A percentile compares a stretch with the other conserved stretches of the same genome.
These are phyloP conservation scores for Phyllosticta ampelicida DNA, from an alignment of 2,329 filamentous ascomycete species.

Conservation along the genomic window DNA sequence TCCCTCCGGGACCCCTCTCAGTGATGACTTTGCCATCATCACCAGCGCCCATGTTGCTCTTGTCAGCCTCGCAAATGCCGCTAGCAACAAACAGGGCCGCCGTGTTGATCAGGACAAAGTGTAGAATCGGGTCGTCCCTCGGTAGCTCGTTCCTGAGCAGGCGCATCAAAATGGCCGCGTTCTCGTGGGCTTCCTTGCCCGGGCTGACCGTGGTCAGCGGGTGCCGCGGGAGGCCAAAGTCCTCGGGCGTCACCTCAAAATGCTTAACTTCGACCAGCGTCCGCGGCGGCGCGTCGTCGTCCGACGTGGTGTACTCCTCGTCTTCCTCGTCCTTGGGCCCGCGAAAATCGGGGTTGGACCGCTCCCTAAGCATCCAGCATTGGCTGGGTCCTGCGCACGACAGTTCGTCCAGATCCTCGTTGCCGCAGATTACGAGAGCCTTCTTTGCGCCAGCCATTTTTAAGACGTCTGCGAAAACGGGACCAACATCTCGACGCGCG, in stretches of 20 bases:
- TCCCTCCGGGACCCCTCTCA: slow-evolving; percentile 74
- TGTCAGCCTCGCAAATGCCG: slow-evolving; percentile 75
- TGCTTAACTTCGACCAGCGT: slow-evolving; percentile 53
- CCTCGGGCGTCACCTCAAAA: slow-evolving; percentile 68
- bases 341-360: slow-evolving; percentile 35
- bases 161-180: slow-evolving; percentile 70
- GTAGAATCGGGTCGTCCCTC: slow-evolving; percentile 70
- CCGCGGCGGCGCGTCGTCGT: slow-evolving; percentile 29
- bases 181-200: slow-evolving; percentile 76
- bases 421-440: slow-evolving; percentile 82
- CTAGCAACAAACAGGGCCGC: slow-evolving; percentile 77
- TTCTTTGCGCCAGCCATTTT: slow-evolving; percentile 66
- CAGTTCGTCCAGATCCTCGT: slow-evolving; percentile 91
- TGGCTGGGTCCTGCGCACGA: slow-evolving; percentile 80
- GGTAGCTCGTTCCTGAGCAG: slow-evolving; percentile 65
- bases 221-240: slow-evolving; percentile 74
- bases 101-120: slow-evolving; percentile 92
- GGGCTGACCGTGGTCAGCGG: slow-evolving; percentile 68
- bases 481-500: slow-evolving; percentile 74
- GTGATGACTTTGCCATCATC: slow-evolving; percentile 72
- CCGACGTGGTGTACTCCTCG: slow-evolving; percentile 33
- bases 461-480: slow-evolving; percentile 79
- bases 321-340: slow-evolving; percentile 19
- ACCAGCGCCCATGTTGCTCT: slow-evolving; percentile 65
- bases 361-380: slow-evolving; percentile 68